Evolutionary conservation across 108 stramenopile species (phyloP), one percentile per base, ranked within the genome.

Genomic region (Aurantiochytrium sp.): DNA sequence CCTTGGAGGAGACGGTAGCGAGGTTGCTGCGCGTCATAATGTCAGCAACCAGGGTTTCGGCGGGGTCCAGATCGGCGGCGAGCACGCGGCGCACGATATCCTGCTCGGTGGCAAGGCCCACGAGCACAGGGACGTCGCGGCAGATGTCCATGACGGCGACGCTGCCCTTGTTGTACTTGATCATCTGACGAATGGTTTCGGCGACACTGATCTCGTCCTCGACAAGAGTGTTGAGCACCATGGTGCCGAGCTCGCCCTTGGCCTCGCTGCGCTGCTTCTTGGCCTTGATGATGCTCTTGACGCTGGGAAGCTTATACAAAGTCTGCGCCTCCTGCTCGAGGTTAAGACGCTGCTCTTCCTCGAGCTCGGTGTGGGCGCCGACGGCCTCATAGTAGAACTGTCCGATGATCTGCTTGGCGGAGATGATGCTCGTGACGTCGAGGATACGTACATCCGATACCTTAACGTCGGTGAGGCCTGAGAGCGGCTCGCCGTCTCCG

Each of bases 91-190:
- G 73, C 21, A 81, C 45, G 39, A 81, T 81, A n/a, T 81, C 73
- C 73, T 81, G 73, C 73, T 81, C 73, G 12, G 73, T 81, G 73
- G 45, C 73, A 42, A 81, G 39, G 73, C 73, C 73, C n/a, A 41
- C 42, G 45, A 81, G 73, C n/a, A 81, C 45, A 42, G 73, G 45
- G 27, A 81, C 73, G 30, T 81, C 73, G 27, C 73, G 39, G 73
- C 73, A 81, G 1, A 81, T 48, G 32, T 81, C 73, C 73, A 81
- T 81, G 39, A 81, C 73, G 1, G 73, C 73, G 30, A 81, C 73
- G 42, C 42, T 48, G 73, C 73, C 73, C 45, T 81, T 81, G 39
- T 81, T 24, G 45, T 81, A 81, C 24, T 81, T 81, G 17, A 48
- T 48, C 73, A 81, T 81, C 24, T 81, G 73, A 6, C 30, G 73